phyloP scores from a whole-genome alignment of 345 rosid species.

The Anastatica hierochuntica region DNA sequence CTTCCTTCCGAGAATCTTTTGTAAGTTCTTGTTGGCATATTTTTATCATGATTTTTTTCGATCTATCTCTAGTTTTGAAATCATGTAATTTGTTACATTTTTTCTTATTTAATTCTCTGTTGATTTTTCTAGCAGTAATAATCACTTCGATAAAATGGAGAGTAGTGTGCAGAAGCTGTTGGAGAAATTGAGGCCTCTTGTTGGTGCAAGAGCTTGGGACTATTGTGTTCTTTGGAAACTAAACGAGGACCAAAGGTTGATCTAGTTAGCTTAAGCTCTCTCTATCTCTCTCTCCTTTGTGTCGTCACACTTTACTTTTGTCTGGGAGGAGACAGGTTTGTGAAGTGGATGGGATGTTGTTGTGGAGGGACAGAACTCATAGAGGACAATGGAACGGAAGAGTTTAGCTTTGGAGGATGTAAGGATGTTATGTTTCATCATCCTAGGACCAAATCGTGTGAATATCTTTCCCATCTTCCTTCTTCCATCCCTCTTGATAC shows the following conservation, averaged over 20 bases:
- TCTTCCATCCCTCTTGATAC: conserved; percentile 55
- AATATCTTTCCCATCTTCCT: conserved; percentile 56
- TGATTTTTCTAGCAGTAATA: not conserved
- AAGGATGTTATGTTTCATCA: conserved; percentile 66
- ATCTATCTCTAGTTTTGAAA: not conserved
- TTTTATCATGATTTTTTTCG: conserved; percentile 9
- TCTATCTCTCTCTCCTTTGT: not conserved
- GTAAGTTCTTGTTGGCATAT: conserved; percentile 18
- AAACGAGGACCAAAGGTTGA: conserved; percentile 80
- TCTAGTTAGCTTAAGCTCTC: not conserved
- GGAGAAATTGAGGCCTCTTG: conserved; percentile 65
- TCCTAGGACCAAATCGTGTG: conserved; percentile 54
- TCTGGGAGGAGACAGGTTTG: conserved; percentile 22
- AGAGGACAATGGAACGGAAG: conserved; percentile 34
- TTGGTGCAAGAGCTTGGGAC: conserved; percentile 67
- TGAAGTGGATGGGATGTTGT: conserved; percentile 82
- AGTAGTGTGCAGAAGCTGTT: conserved; percentile 35
- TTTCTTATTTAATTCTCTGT: conserved; percentile 5
- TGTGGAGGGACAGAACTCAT: conserved; percentile 52
- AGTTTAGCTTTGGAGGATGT: conserved; percentile 46
- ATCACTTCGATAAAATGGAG: conserved; percentile 25
- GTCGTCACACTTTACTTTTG: not conserved
- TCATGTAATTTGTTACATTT: conserved; percentile 19
- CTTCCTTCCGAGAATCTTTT: conserved; percentile 20
- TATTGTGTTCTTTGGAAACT: conserved; percentile 77